These are phyloP conservation scores for Microbotryomycetes sp. DNA, from an alignment of 1,284 basidiomycete genomes.

Conservation along the genomic window DNA sequence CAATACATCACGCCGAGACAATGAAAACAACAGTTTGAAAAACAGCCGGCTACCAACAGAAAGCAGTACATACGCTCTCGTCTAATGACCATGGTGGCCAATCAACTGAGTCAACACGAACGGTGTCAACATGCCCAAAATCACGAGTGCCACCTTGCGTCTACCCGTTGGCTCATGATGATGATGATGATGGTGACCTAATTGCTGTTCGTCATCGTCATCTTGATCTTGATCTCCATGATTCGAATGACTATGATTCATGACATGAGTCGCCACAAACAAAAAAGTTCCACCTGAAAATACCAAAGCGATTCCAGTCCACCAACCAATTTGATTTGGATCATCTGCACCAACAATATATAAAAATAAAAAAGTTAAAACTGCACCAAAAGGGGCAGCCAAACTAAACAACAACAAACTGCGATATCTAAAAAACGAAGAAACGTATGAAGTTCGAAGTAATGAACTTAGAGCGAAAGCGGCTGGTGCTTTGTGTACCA, in stretches of 20 bases:
- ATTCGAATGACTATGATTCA: conserved; percentile 36
- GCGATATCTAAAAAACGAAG: conserved; percentile 13
- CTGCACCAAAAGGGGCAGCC: conserved; percentile 32
- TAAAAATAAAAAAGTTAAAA: conserved; percentile 26
- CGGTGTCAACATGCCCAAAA: conserved; percentile 29
- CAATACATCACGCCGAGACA: too few species aligned
- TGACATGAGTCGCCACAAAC: conserved; percentile 44
- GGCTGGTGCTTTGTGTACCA: conserved; percentile 67
- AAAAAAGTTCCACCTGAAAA: conserved; percentile 45
- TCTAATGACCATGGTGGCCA: conserved; percentile 24
- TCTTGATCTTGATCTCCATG: not conserved
- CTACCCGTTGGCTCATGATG: not conserved
- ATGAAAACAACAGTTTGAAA: too few species aligned
- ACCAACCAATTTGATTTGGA: conserved; percentile 24
- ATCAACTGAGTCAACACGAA: conserved; percentile 13
- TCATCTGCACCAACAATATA: conserved; percentile 1
- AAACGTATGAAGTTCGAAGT: conserved; percentile 19
- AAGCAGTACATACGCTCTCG: too few species aligned
- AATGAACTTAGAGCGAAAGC: conserved; percentile 35
- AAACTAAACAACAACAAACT: conserved; percentile 29
- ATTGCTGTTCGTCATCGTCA: not conserved
- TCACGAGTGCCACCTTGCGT: conserved; percentile 13
- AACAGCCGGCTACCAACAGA: too few species aligned
- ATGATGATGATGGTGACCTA: not conserved
- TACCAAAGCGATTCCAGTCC: conserved; percentile 42